Evolutionary conservation across 768 basidiomycete genomes (phyloP), one percentile per base, ranked within the genome.

Genomic region (Clitopilus passeckerianus): DNA sequence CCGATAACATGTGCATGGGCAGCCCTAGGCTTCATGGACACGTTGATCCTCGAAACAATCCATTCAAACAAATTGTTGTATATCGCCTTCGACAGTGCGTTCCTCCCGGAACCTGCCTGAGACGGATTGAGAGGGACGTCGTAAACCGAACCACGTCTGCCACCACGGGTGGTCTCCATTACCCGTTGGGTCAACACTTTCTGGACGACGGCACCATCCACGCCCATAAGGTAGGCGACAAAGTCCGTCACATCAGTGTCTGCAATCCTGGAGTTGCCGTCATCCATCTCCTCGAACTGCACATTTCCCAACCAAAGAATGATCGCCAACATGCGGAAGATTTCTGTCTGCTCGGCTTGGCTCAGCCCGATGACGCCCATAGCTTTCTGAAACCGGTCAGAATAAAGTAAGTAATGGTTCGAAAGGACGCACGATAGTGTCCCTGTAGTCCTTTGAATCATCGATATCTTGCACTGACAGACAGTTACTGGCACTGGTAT

Each of bases 21-120:
- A 54, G 80, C 74, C 43, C 93, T 84, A 5, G 95, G 84, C 72
- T 94, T 95, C 95, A 99, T 97, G 5, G 96, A 98, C 16, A 93
- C 77, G 70, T 99, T 99, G 70, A 99, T 84, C 61, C 93, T 86
- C 15, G 92, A 91, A 44, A 99, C 97, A 66, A 99, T 98, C 97
- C 97, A 99, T 69, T 99, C 96, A 70, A 99, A 98, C 3, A 98
- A 77, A 71, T 98, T 98, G 76, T 95, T 98, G 74, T 99, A 99
- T 63, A 99, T 87, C 15, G 95, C 96, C 71, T 98, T 96, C 4
- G 96, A 79, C 37, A 99, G 77, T 0, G 97, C 97, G 74, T 98
- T 93, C 59, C 95, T 77, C 20, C 93, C 95, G 0, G 95, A 84
- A 0, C 75, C 75, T 1, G 97, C 97, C 71, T 99, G 97, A 6